Base-by-base conservation (phyloP, 2,329 filamentous ascomycete genomes). In the Aspergillus sp. region DNA sequence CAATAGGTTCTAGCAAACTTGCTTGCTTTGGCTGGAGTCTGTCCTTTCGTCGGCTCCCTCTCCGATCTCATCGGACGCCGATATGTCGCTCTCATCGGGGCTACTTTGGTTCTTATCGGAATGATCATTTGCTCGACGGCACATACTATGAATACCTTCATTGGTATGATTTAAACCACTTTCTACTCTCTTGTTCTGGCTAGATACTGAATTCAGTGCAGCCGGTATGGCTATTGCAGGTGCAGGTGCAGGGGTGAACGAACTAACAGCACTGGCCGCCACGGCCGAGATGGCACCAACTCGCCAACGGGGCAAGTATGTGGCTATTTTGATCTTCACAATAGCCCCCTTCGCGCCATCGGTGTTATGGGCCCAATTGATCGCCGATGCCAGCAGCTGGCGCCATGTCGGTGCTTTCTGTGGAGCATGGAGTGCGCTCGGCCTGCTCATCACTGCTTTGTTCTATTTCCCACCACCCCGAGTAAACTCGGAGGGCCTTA, bases 251-350 rank as follows among this genome's bases (percentile, higher is more conserved):
- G 87, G 87, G 14, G 81, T 90, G 59, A 87, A 86, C 63, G 87
- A 90, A 70, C 76, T 90, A 35, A 90, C 86, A 6, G 86, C 87
- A 4, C 76, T 90, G 8, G 86, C 87, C 27, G 87, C 82, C 35
- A 87, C 87, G 1, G 85, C 86, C 2, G 87, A 90, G 68, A 79
- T 90, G 59, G 88, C 86, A 0, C 87, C 88, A 1, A 84, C 84
- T 19, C 77, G 82, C 17, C 84, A 88, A 70, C 82, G 88, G 48
- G 87, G 85, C 31, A 81, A 81, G 66, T 89, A 88, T 66, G 82
- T 88, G 23, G 82, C 83, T 12, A 70, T 80, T 1, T 73, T 89
- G 14, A 81, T 87, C 46, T 80, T 87, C 65, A 85, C 82, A 55
- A 86, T 88, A 57, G 61, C 87, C 1, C 86, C 85, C 0, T 88